Evolutionary conservation across 139 green algal species (phyloP), one percentile per base, ranked within the genome.

Genomic region (Coelastrella sp.): DNA sequence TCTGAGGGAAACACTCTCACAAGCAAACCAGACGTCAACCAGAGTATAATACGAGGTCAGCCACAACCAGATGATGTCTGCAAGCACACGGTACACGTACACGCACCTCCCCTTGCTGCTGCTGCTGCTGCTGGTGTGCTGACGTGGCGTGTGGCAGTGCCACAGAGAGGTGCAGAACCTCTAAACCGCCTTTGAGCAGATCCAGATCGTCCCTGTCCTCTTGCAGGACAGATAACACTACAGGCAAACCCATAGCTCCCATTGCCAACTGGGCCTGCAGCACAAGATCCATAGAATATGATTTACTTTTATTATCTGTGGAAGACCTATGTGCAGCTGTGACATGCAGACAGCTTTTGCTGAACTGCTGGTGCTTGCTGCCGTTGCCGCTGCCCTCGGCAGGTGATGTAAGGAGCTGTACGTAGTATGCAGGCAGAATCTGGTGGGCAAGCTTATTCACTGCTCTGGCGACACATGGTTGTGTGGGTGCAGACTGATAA

Each of bases 131-230:
- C 20, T 56, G 17, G 7, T 49, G 8, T 20, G 61, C 73, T 24
- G 57, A 60, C 11, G 27, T 79, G 3, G 27, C 78, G 4, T 74
- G 73, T 10, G 57, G 35, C 59, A 65, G 17, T 25, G 65, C 68
- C 22, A 87, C 73, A 70, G 59, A 93, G 65, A 94, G 80, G 25
- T 96, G 85, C 81, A 99, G 91, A 65, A 94, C 94, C 90, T 99
- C 97, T 63, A 99, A 91, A 6, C 94, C 95, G 6, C 92, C 91
- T 9, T 94, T 94, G 70, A 98, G 49, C 79, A 99, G 93, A 78
- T 98, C 95, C 35, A 95, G 12, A 65, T 99, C 97, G 49, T 97
- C 94, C 4, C 95, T 76, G 78, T 98, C 96, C 14, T 98, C 96
- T 11, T 87, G 82, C 80, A 99, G 86, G 58, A 97, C 92, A 6